Conservation (phyloP, 31 red algal species). For the Porphyra umbilicalis region DNA sequence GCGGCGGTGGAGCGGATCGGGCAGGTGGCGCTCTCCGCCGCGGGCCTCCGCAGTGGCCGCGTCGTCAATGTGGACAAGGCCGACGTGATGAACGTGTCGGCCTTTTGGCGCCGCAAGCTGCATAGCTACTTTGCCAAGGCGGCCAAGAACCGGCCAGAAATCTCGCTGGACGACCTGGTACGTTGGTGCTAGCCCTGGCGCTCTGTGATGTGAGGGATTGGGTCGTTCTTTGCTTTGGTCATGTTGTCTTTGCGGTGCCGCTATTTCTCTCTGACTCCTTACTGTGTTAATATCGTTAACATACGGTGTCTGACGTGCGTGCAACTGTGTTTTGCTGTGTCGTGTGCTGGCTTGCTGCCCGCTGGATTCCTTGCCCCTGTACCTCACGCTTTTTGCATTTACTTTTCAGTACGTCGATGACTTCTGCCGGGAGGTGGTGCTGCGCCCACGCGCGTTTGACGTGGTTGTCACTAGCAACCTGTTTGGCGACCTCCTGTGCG, state of each 20-base stretch:
- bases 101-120: conserved; percentile 71
- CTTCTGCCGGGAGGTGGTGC: conserved; percentile 71
- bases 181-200: neutral
- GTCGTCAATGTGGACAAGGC: conserved; percentile 94
- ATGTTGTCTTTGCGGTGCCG: no score
- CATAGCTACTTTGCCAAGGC: conserved; percentile 48
- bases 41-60: conserved; percentile 47
- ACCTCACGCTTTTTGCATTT: neutral
- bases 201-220: neutral
- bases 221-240: neutral
- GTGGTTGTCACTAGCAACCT: conserved; percentile 82
- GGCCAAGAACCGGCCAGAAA: conserved; percentile 21
- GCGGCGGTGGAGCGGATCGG: conserved; percentile 52
- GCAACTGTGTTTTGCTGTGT: neutral
- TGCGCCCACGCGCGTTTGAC: conserved; percentile 70
- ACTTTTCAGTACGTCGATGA: conserved; percentile 59
- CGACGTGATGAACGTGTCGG: conserved; percentile 72
- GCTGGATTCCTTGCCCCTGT: neutral
- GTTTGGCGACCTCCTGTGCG: conserved; percentile 82
- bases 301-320: neutral
- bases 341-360: neutral
- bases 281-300: no score
- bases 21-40: conserved; percentile 41
- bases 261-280: no score
- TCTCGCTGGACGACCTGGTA: conserved; percentile 49